A percentile compares a stretch with the other conserved stretches of the same genome.
These are phyloP conservation scores for Polygonum aviculare DNA, from an alignment of 148 eudicot species.

Conservation along the genomic window DNA sequence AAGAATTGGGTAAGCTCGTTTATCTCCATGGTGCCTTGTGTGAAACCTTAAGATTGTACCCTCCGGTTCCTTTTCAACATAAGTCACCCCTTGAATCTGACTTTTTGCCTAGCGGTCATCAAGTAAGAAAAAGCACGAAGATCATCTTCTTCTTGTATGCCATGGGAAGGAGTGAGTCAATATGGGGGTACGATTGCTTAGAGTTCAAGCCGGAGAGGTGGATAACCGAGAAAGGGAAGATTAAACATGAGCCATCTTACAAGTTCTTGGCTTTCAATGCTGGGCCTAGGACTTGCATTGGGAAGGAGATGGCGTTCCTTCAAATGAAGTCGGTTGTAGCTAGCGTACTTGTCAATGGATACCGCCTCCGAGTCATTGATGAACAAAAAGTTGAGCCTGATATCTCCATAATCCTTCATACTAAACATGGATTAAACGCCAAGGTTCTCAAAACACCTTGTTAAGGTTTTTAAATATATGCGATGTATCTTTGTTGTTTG, in stretches of 20 bases:
- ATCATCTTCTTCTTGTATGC: constrained; percentile 7
- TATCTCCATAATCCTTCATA: constrained; percentile 3
- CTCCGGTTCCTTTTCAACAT: constrained; percentile 4
- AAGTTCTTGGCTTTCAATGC: constrained; percentile 6
- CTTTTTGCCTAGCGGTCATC: neutral
- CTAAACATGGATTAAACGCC: constrained; percentile 1
- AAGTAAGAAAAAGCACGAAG: neutral
- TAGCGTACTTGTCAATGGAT: neutral
- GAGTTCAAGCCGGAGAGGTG: constrained; percentile 11
- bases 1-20: neutral
- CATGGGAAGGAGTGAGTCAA: constrained; percentile 2
- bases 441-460: neutral
- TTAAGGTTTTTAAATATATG: too few relatives aligned
- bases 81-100: neutral
- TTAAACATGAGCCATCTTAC: constrained; percentile 8
- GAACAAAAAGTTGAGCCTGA: neutral
- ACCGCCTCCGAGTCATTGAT: neutral
- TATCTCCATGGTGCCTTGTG: constrained; percentile 9
- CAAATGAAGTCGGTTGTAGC: neutral
- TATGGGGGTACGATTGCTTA: neutral
- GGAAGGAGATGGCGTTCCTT: constrained; percentile 1
- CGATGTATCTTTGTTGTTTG: too few relatives aligned
- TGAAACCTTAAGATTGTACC: constrained; percentile 1
- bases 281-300: constrained; percentile 6
- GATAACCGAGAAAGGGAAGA: neutral